phyloP scores from a whole-genome alignment of 164 flowering plant genomes.

The Nelumbo lutea region DNA sequence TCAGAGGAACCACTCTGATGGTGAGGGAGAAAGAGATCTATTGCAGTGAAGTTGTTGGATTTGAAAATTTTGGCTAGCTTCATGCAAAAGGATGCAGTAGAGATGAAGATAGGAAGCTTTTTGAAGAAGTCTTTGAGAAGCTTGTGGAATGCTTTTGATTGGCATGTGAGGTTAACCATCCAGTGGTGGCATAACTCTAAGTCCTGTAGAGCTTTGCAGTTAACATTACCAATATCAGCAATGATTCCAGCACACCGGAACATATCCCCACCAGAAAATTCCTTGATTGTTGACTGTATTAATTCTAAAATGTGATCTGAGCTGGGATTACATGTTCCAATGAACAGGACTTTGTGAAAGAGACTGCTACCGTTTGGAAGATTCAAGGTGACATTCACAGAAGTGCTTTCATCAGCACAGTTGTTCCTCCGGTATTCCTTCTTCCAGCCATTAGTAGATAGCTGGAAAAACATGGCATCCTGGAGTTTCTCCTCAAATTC shows the following conservation, averaged over 20 bases:
- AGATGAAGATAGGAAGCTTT: constrained; percentile 18
- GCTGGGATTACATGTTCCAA: constrained; percentile 6
- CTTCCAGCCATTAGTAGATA: constrained; percentile 23
- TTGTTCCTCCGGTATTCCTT: constrained; percentile 1
- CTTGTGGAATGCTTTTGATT: constrained; percentile 13
- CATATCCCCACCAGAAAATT: constrained; percentile 8
- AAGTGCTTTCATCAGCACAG: neutral
- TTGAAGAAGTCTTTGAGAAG: constrained; percentile 24
- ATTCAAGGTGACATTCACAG: constrained; percentile 18
- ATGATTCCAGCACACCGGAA: constrained; percentile 24
- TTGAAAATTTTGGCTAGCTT: constrained; percentile 16
- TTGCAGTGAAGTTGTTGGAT: constrained; percentile 5
- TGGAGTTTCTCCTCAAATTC: constrained; percentile 16
- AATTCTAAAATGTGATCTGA: constrained; percentile 14
- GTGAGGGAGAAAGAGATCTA: constrained; percentile 11
- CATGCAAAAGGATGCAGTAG: constrained; percentile 16
- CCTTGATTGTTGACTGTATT: constrained; percentile 10
- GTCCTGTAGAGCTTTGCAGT: constrained; percentile 10
- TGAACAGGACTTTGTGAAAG: constrained; percentile 19
- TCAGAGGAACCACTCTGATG: constrained; percentile 6
- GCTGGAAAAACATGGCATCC: constrained; percentile 25
- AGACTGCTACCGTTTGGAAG: constrained; percentile 28
- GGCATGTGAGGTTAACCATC: constrained; percentile 30
- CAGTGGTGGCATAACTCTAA: constrained; percentile 22
- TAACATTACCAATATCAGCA: constrained; percentile 12